phyloP scores from a whole-genome alignment of 345 rosid species.

The Hibiscus tridactylites region DNA sequence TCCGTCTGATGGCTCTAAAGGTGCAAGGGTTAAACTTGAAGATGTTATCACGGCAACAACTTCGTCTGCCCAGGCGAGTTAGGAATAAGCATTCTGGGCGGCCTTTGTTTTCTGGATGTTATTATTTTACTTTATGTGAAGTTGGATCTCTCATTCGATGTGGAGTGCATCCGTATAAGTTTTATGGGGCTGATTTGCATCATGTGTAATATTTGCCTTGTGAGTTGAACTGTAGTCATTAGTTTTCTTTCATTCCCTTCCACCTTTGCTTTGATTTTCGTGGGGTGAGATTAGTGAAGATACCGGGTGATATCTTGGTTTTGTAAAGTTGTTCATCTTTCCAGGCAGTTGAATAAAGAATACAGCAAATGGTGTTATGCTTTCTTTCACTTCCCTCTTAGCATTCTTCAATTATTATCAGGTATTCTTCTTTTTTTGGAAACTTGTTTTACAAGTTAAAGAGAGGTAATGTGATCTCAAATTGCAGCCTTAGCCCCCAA shows the following conservation, averaged over 20 bases:
- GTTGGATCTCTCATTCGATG: conserved; percentile 21
- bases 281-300: conserved; percentile 14
- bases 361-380: conserved; percentile 11
- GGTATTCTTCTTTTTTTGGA: neutral
- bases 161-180: conserved; percentile 4
- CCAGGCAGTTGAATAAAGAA: conserved; percentile 31
- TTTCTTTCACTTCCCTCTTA: neutral
- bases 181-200: conserved; percentile 28
- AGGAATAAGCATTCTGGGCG: conserved; percentile 23
- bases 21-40: conserved; percentile 35
- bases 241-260: conserved; percentile 13
- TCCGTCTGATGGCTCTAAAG: conserved; percentile 26
- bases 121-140: conserved; percentile 10
- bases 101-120: conserved; percentile 14
- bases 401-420: neutral
- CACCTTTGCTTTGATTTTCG: conserved; percentile 17
- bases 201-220: conserved; percentile 39
- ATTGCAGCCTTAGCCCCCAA: too few species aligned
- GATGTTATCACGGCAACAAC: conserved; percentile 25
- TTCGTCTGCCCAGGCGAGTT: conserved; percentile 39
- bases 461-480: neutral
- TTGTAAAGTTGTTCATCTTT: conserved; percentile 42
- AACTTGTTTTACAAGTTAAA: neutral
- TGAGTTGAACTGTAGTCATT: conserved; percentile 27
- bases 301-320: conserved; percentile 25